A percentile compares a stretch with the other conserved stretches of the same genome.
Conservation (phyloP, 768 basidiomycete genomes). For the Naganishia vaughanmartiniae region DNA sequence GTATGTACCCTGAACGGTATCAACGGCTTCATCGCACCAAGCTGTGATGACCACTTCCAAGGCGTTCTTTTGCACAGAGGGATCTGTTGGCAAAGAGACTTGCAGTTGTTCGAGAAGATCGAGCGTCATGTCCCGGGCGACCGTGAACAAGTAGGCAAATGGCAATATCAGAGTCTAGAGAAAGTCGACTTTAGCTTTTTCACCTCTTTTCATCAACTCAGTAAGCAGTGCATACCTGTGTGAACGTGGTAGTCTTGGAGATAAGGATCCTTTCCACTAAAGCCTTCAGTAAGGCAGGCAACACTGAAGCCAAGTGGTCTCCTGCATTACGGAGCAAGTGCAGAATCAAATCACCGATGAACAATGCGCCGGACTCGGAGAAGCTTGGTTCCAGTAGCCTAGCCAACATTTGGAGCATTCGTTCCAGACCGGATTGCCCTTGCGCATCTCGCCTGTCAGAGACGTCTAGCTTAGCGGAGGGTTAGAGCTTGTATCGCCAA, state of each 20-base stretch:
- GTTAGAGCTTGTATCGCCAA: not conserved
- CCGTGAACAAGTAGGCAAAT: conserved; percentile 84
- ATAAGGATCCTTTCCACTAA: conserved; percentile 76
- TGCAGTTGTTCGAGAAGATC: conserved; percentile 68
- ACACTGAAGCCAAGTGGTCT: conserved; percentile 72
- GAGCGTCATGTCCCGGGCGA: conserved; percentile 74
- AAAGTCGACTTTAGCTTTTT: conserved; percentile 12
- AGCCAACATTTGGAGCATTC: conserved; percentile 72
- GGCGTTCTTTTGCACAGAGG: conserved; percentile 55
- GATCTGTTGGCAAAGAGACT: conserved; percentile 54
- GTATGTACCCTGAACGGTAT: conserved; percentile 95
- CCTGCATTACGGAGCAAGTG: conserved; percentile 83
- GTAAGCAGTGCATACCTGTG: conserved; percentile 62
- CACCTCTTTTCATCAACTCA: not conserved
- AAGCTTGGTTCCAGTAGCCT: conserved; percentile 68
- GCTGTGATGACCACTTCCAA: conserved; percentile 85
- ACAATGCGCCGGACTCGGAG: conserved; percentile 87
- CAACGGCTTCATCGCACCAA: conserved; percentile 85
- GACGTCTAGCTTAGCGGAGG: no score
- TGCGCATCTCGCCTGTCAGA: conserved; percentile 56
- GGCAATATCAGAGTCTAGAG: conserved; percentile 80
- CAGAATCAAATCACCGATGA: conserved; percentile 91
- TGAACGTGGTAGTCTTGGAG: conserved; percentile 85
- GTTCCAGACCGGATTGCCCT: conserved; percentile 72
- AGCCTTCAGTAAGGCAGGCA: conserved; percentile 80